A percentile compares a stretch with the other conserved stretches of the same genome.
These are phyloP conservation scores for Viola pubescens DNA, from an alignment of 441 rosid genomes.

Conservation along the genomic window DNA sequence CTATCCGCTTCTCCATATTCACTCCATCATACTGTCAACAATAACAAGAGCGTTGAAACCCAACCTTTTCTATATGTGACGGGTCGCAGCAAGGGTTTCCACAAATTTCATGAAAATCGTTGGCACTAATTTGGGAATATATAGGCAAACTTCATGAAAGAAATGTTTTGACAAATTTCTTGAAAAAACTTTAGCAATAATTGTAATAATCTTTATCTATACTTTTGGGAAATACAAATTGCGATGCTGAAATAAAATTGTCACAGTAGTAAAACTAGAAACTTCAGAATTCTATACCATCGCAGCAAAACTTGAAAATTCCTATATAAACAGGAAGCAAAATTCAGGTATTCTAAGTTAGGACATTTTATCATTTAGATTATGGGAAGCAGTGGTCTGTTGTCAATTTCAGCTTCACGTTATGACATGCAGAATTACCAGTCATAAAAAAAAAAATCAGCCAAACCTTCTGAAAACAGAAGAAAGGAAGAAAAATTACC, in stretches of 20 bases:
- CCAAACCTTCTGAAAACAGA: neutral
- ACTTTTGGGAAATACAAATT: neutral
- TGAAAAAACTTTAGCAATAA: too few species aligned
- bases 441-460: neutral
- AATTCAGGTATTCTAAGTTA: neutral
- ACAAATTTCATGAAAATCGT: too few species aligned
- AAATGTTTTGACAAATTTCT: too few species aligned
- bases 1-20: too few species aligned
- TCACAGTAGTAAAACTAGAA: neutral
- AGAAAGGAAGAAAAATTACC: constrained; percentile 36
- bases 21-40: too few species aligned
- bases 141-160: too few species aligned
- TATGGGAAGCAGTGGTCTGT: neutral
- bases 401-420: neutral
- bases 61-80: too few species aligned
- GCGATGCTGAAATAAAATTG: neutral
- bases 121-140: too few species aligned
- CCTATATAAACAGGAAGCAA: constrained; percentile 4
- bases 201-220: neutral
- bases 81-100: too few species aligned
- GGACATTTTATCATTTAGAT: neutral
- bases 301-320: neutral
- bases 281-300: neutral
- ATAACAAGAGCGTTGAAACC: too few species aligned
- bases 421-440: neutral